Conservation (phyloP, 2,329 filamentous ascomycete genomes). For the Penicillium capsulatum region DNA sequence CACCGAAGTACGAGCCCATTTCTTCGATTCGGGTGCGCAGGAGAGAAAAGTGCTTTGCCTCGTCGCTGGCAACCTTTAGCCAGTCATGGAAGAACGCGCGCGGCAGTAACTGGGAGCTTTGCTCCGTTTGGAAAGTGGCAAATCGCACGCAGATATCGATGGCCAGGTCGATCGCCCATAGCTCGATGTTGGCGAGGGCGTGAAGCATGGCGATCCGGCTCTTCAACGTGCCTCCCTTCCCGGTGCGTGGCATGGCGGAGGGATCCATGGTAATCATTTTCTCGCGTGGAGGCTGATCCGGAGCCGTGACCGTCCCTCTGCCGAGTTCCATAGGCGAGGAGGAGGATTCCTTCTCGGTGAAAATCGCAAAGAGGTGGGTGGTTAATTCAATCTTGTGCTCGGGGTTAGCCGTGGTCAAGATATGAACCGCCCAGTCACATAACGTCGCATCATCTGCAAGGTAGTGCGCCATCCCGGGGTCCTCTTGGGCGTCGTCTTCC, state of each 20-base stretch:
- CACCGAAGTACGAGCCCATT: slow-evolving; percentile 44
- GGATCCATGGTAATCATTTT: slow-evolving; percentile 39
- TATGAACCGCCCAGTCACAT: slow-evolving; percentile 48
- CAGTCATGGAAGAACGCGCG: slow-evolving; percentile 48
- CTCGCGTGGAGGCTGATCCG: slow-evolving; percentile 42
- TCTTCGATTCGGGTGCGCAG: slow-evolving; percentile 46
- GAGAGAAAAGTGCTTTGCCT: slow-evolving; percentile 48
- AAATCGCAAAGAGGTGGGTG: slow-evolving; percentile 43
- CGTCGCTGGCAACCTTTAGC: slow-evolving; percentile 48
- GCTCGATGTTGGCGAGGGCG: slow-evolving; percentile 48
- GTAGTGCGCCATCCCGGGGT: slow-evolving; percentile 25
- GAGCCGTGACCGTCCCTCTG: slow-evolving; percentile 34
- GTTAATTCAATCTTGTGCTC: slow-evolving; percentile 49
- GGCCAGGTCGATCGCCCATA: slow-evolving; percentile 49
- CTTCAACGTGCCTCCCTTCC: slow-evolving; percentile 43
- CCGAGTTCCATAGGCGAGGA: slow-evolving; percentile 43
- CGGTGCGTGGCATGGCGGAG: slow-evolving; percentile 39
- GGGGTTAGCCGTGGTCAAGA: slow-evolving; percentile 44
- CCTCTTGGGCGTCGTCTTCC: slow-evolving; percentile 8
- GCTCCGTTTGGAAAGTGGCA: slow-evolving; percentile 41
- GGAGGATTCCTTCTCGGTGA: slow-evolving; percentile 39
- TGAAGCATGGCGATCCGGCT: slow-evolving; percentile 48
- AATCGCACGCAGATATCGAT: slow-evolving; percentile 49
- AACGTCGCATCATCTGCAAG: slow-evolving; percentile 42
- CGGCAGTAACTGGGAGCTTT: slow-evolving; percentile 31